Conservation (phyloP, 345 rosid genomes). For the Lepidium didymum region DNA sequence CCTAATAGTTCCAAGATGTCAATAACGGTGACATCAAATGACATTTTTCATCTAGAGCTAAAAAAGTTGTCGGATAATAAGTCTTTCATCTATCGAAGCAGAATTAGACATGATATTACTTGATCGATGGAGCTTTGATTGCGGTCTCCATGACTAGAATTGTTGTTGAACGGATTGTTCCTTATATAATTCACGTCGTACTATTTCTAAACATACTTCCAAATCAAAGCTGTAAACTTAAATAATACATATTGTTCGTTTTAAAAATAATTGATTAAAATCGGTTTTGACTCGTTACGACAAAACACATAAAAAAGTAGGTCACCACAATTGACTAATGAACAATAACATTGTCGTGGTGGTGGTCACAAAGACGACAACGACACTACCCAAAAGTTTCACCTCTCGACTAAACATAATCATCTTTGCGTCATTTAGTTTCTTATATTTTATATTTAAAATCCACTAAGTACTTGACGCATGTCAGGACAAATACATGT, state of each 20-base stretch:
- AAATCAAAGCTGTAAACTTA: neutral
- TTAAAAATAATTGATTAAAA: neutral
- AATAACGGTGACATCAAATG: too few species aligned
- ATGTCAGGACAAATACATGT: conserved; percentile 13
- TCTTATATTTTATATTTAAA: neutral
- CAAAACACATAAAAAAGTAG: neutral
- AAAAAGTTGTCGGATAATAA: too few species aligned
- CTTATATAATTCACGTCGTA: neutral
- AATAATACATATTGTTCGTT: neutral
- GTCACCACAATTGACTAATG: conserved; percentile 15
- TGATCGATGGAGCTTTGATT: too few species aligned
- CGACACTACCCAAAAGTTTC: neutral
- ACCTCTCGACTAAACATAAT: conserved; percentile 15
- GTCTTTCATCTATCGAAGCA: too few species aligned
- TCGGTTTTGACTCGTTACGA: neutral
- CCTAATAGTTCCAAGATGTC: too few species aligned
- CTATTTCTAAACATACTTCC: neutral
- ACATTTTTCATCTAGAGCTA: too few species aligned
- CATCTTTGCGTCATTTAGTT: conserved; percentile 14
- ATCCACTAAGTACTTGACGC: conserved; percentile 13
- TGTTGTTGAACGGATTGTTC: too few species aligned
- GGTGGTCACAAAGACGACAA: conserved; percentile 29
- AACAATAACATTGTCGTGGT: conserved; percentile 13
- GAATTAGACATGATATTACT: too few species aligned
- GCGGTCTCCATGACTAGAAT: too few species aligned